Evolutionary conservation across 768 basidiomycete genomes (phyloP).

Genomic region (Leucosporidium creatinivorum): DNA sequence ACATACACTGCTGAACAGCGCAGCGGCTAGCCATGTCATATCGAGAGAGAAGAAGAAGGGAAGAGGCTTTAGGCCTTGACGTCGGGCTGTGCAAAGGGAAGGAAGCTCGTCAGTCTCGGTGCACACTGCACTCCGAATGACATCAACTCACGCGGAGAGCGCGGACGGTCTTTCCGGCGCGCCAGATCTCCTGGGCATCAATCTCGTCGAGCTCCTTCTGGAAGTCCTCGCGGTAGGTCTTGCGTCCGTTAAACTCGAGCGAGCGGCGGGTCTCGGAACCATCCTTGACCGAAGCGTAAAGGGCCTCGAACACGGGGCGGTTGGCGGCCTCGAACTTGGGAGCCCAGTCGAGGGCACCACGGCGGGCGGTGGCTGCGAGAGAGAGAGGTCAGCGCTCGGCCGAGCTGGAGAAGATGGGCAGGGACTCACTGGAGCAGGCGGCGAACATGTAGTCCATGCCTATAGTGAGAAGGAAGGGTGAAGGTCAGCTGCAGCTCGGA

Average conservation of each 20-base stretch:
- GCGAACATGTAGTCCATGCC: constrained; percentile 34
- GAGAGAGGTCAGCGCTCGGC: neutral
- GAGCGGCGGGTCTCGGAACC: constrained; percentile 96
- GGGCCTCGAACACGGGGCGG: constrained; percentile 83
- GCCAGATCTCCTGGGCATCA: constrained; percentile 83
- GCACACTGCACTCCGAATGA: too few species aligned
- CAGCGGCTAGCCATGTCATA: too few species aligned
- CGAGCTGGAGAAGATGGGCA: neutral
- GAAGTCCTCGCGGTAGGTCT: constrained; percentile 87
- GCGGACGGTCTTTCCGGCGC: constrained; percentile 89
- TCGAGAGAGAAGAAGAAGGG: too few species aligned
- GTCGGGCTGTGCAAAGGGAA: too few species aligned
- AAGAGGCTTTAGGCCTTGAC: too few species aligned
- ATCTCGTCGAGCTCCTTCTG: constrained; percentile 87
- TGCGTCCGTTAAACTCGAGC: constrained; percentile 87
- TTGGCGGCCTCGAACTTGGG: constrained; percentile 88
- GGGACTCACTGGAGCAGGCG: constrained; percentile 3
- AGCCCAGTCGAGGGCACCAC: constrained; percentile 98
- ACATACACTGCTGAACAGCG: too few species aligned
- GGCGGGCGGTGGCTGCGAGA: constrained; percentile 87
- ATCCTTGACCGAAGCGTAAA: constrained; percentile 89
- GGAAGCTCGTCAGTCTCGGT: too few species aligned
- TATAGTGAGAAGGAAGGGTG: neutral
- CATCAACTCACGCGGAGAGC: neutral
- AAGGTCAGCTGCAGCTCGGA: constrained; percentile 45